Conservation (phyloP, 2,329 filamentous ascomycete species). For the Cordyceps tenuipes region DNA sequence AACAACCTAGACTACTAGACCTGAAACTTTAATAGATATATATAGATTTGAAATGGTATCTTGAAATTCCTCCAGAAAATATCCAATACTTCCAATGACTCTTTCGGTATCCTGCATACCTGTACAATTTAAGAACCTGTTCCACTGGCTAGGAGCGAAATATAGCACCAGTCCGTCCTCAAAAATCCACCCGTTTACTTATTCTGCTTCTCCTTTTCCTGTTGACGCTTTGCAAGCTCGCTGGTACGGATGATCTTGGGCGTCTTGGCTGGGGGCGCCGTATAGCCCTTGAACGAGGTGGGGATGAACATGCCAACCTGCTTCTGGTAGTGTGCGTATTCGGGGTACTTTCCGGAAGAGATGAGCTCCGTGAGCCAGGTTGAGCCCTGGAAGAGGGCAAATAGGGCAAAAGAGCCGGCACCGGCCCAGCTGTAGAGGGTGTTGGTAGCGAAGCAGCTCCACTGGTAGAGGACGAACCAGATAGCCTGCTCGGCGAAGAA, state of each 20-base stretch:
- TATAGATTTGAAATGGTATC: too few species aligned
- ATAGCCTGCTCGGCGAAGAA: slow-evolving; percentile 87
- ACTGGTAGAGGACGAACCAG: slow-evolving; percentile 83
- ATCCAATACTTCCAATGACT: background rate
- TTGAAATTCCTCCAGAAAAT: too few species aligned
- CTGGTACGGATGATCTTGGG: slow-evolving; percentile 44
- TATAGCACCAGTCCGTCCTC: too few species aligned
- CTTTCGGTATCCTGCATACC: background rate
- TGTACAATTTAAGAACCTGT: too few species aligned
- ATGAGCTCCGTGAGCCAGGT: slow-evolving; percentile 82
- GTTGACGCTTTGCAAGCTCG: slow-evolving; percentile 38
- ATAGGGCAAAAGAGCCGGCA: slow-evolving; percentile 58
- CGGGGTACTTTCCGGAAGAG: slow-evolving; percentile 73
- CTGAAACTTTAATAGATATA: background rate
- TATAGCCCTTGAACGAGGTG: slow-evolving; percentile 36
- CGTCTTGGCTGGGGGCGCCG: slow-evolving; percentile 23
- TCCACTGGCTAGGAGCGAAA: too few species aligned
- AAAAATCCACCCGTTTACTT: slow-evolving; percentile 7
- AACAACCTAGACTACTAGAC: slow-evolving; percentile 2
- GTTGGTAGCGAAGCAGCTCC: slow-evolving; percentile 69
- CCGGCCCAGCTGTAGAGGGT: slow-evolving; percentile 72
- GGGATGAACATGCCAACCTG: slow-evolving; percentile 81
- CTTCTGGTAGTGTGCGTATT: slow-evolving; percentile 78
- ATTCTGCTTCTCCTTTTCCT: slow-evolving; percentile 31
- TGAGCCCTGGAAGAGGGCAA: slow-evolving; percentile 81